Percentiles rank a stretch among this genome's conserved stretches.
Conservation (phyloP, 257 asterid genomes). For the Thymus quinquecostatus region DNA sequence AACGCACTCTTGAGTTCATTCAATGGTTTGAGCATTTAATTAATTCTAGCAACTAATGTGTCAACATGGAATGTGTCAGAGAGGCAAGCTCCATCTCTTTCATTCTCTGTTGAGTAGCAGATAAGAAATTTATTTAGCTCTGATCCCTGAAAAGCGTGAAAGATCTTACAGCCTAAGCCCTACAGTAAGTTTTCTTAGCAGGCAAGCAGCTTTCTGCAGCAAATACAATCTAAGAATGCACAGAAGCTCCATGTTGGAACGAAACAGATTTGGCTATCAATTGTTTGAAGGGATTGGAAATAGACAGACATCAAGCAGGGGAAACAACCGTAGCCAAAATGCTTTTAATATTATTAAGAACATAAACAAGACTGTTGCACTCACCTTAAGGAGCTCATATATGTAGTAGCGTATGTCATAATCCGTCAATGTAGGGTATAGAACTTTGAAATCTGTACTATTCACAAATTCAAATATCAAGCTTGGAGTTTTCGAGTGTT, state of each 20-base stretch:
- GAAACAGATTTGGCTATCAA: neutral
- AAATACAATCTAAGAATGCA: neutral
- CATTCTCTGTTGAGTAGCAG: no score
- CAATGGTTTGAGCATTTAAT: no score
- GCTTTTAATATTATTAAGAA: neutral
- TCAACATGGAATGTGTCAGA: no score
- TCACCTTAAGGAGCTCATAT: conserved; percentile 75
- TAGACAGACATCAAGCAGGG: neutral
- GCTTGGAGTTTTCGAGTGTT: conserved; percentile 75
- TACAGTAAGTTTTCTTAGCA: neutral
- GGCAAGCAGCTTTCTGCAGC: neutral
- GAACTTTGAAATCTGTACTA: conserved; percentile 70
- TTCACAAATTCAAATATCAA: conserved; percentile 71
- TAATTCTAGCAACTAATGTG: no score
- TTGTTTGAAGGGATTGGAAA: neutral
- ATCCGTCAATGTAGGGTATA: conserved; percentile 72
- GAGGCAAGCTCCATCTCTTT: no score
- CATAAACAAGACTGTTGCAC: conserved; percentile 10
- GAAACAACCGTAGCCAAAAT: neutral
- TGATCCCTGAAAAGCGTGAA: no score
- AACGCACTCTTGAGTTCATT: no score
- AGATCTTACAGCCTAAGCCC: neutral
- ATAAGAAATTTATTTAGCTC: no score
- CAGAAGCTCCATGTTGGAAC: neutral
- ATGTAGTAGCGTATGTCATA: conserved; percentile 75